These are phyloP conservation scores for Diphasiastrum complanatum DNA, from an alignment of 83 land plant genomes.

Conservation along the genomic window DNA sequence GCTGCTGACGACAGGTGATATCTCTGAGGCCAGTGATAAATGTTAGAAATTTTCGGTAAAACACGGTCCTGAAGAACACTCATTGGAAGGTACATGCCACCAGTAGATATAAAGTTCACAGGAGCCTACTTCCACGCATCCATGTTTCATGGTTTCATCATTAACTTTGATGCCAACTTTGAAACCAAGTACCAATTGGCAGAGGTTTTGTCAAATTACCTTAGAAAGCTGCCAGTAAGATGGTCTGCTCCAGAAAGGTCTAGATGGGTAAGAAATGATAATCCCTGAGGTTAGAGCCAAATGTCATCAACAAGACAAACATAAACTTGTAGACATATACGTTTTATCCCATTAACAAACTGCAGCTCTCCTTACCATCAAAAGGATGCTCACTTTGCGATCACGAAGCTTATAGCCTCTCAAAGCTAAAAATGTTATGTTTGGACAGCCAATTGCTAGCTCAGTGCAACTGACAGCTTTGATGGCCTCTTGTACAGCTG, in stretches of 20 bases:
- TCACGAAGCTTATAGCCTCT: slow-evolving; percentile 60
- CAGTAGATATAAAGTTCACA: not conserved
- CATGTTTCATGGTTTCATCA: not conserved
- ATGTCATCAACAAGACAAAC: not conserved
- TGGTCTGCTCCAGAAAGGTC: slow-evolving; percentile 63
- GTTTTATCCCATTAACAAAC: too few relatives aligned
- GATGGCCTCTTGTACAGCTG: slow-evolving; percentile 61
- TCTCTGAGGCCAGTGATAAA: too few relatives aligned
- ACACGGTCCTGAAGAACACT: too few relatives aligned
- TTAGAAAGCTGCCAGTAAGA: slow-evolving; percentile 57
- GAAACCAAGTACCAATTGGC: not conserved
- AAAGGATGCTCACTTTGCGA: slow-evolving; percentile 45
- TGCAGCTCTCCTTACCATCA: slow-evolving; percentile 66
- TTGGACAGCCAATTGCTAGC: slow-evolving; percentile 56
- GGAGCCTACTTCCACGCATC: not conserved
- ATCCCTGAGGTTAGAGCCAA: slow-evolving; percentile 35
- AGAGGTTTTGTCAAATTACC: slow-evolving; percentile 22
- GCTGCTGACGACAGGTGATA: slow-evolving; percentile 33
- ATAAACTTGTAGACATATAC: too few relatives aligned
- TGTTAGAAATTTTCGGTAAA: too few relatives aligned
- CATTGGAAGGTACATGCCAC: too few relatives aligned
- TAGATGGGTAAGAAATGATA: slow-evolving; percentile 36
- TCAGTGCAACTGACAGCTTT: slow-evolving; percentile 48
- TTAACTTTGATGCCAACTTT: not conserved
- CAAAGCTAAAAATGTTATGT: slow-evolving; percentile 46